Evolutionary conservation across 2,329 filamentous ascomycete species (phyloP).

Genomic region (Pyricularia sp.): DNA sequence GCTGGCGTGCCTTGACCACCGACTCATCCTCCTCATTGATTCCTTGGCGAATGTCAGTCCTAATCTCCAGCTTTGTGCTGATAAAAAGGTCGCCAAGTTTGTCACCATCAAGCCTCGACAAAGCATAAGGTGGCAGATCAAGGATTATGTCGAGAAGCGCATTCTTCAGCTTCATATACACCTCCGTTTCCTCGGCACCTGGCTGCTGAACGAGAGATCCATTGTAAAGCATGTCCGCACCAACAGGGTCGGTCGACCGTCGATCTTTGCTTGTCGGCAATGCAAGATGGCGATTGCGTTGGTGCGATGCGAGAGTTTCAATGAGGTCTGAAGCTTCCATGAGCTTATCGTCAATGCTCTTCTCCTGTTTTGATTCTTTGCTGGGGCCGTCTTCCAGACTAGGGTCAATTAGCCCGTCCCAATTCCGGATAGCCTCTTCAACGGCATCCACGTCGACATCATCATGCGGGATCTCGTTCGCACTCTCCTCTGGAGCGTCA

Average conservation of each 20-base stretch:
- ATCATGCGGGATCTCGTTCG: slow-evolving; percentile 18
- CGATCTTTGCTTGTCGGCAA: slow-evolving; percentile 51
- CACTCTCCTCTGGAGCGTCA: slow-evolving; percentile 20
- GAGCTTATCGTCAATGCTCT: slow-evolving; percentile 56
- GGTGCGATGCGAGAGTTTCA: slow-evolving; percentile 63
- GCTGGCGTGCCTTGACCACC: slow-evolving; percentile 27
- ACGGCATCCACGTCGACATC: slow-evolving; percentile 39
- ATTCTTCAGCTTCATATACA: slow-evolving; percentile 62
- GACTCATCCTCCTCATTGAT: slow-evolving; percentile 74
- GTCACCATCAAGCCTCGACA: slow-evolving; percentile 76
- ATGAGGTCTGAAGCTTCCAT: slow-evolving; percentile 63
- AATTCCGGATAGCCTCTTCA: slow-evolving; percentile 41
- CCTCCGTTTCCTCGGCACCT: slow-evolving; percentile 39
- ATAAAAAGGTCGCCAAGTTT: slow-evolving; percentile 73
- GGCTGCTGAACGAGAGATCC: slow-evolving; percentile 55
- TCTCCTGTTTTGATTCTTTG: slow-evolving; percentile 30
- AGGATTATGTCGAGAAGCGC: slow-evolving; percentile 63
- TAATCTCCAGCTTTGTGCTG: slow-evolving; percentile 63
- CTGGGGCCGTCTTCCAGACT: slow-evolving; percentile 36
- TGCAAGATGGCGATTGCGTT: slow-evolving; percentile 63
- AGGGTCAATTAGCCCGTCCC: slow-evolving; percentile 48
- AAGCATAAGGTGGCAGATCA: slow-evolving; percentile 68
- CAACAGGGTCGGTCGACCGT: slow-evolving; percentile 47
- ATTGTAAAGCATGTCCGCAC: slow-evolving; percentile 54
- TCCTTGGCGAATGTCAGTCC: slow-evolving; percentile 60